Conservation (phyloP, 208 protist genomes). For the Trypanosoma scelopori region DNA sequence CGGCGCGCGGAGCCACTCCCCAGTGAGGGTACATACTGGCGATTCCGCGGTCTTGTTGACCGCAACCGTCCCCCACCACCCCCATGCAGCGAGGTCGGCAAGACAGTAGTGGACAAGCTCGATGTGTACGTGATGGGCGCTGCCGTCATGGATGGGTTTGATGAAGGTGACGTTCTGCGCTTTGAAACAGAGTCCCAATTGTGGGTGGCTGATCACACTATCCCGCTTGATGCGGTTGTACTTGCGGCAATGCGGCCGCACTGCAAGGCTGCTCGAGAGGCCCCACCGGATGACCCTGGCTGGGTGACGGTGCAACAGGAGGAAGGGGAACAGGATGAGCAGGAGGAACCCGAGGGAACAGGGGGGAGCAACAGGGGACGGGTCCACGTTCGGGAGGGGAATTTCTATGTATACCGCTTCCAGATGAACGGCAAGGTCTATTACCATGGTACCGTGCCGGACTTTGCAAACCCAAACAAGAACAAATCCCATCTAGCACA, state of each 20-base stretch:
- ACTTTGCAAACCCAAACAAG: slow-evolving; percentile 89
- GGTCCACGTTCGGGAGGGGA: slow-evolving; percentile 66
- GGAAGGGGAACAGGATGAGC: slow-evolving; percentile 16
- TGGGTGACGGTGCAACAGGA: slow-evolving; percentile 46
- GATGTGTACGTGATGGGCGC: slow-evolving; percentile 87
- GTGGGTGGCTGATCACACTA: slow-evolving; percentile 68
- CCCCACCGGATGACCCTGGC: slow-evolving; percentile 43
- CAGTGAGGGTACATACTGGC: slow-evolving; percentile 67
- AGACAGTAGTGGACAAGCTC: slow-evolving; percentile 8
- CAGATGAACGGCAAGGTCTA: slow-evolving; percentile 64
- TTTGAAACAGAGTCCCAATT: slow-evolving; percentile 45
- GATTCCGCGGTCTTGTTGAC: slow-evolving; percentile 76
- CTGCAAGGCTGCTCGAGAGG: slow-evolving; percentile 72
- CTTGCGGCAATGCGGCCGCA: slow-evolving; percentile 76
- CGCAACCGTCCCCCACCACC: slow-evolving; percentile 51
- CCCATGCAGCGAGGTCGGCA: slow-evolving; percentile 23
- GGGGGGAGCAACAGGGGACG: slow-evolving; percentile 23
- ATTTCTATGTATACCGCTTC: slow-evolving; percentile 82
- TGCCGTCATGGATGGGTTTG: slow-evolving; percentile 73
- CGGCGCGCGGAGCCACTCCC: slow-evolving; percentile 54
- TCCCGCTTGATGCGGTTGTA: slow-evolving; percentile 76
- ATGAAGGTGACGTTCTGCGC: slow-evolving; percentile 80
- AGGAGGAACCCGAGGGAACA: background rate
- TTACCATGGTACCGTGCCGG: slow-evolving; percentile 81
- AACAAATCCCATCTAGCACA: slow-evolving; percentile 24